phyloP scores from a whole-genome alignment of 192 early-diverging fungal genomes.

The Diversispora eburnea region DNA sequence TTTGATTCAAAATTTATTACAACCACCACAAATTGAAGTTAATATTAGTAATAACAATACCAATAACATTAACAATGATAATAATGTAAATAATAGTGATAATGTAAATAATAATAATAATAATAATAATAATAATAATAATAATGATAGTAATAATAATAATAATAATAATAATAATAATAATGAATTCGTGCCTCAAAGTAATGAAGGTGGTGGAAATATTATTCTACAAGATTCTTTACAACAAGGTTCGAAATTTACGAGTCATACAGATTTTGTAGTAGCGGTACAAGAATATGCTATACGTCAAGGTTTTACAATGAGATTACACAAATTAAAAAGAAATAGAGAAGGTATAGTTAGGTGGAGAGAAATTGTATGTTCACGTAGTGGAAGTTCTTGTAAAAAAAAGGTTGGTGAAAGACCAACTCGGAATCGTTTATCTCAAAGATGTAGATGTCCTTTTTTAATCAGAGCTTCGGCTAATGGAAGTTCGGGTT shows the following conservation, averaged over 20 bases:
- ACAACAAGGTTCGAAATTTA: constrained; percentile 2
- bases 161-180: too few species aligned
- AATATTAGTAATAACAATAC: too few species aligned
- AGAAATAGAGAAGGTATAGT: constrained; percentile 5
- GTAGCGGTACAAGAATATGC: constrained; percentile 13
- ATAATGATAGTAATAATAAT: too few species aligned
- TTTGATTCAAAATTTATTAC: too few species aligned
- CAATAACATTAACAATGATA: too few species aligned
- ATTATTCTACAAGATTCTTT: background rate
- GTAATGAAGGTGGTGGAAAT: too few species aligned
- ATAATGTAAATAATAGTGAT: too few species aligned
- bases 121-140: too few species aligned
- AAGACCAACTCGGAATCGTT: constrained; percentile 16
- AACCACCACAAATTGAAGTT: too few species aligned
- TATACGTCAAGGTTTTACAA: constrained; percentile 3
- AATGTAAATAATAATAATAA: too few species aligned
- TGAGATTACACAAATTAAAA: constrained; percentile 3
- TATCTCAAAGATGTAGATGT: constrained; percentile 9
- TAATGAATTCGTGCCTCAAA: too few species aligned
- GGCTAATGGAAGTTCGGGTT: background rate
- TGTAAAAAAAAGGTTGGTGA: constrained; percentile 5
- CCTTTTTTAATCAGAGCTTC: constrained; percentile 13
- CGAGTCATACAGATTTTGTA: constrained; percentile 12
- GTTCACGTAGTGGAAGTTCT: constrained; percentile 11
- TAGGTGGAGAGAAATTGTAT: constrained; percentile 17